Conservation (phyloP, 75 land plant species). For the Adiantum capillusveneris region DNA sequence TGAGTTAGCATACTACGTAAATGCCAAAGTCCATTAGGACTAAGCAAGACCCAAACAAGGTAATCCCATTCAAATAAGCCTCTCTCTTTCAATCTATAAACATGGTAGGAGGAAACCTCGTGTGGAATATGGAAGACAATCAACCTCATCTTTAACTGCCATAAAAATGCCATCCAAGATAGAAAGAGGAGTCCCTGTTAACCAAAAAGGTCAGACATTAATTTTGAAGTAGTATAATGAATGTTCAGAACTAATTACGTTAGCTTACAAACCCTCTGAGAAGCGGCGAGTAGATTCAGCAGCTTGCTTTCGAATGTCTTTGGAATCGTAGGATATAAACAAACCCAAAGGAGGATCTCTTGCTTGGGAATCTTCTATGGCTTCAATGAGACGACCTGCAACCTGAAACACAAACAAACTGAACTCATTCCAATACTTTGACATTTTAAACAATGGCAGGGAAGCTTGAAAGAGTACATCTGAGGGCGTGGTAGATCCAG, state of each 20-base stretch:
- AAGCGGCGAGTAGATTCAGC: slow-evolving; percentile 74
- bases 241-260: too few species aligned
- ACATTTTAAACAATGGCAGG: too few species aligned
- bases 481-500: slow-evolving; percentile 47
- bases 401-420: slow-evolving; percentile 37
- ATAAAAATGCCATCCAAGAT: slow-evolving; percentile 80
- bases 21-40: too few species aligned
- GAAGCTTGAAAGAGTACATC: slow-evolving; percentile 23
- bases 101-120: slow-evolving; percentile 30
- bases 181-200: slow-evolving; percentile 63
- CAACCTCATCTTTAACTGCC: slow-evolving; percentile 83
- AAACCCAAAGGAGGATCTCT: slow-evolving; percentile 39
- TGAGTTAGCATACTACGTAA: too few species aligned
- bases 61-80: too few species aligned
- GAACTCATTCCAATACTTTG: not conserved
- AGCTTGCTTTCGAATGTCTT: slow-evolving; percentile 79
- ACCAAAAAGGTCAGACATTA: too few species aligned
- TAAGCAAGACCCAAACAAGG: too few species aligned
- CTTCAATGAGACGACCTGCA: slow-evolving; percentile 69
- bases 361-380: slow-evolving; percentile 47
- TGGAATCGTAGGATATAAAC: slow-evolving; percentile 51
- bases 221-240: too few species aligned
- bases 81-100: too few species aligned
- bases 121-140: slow-evolving; percentile 65
- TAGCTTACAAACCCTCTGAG: slow-evolving; percentile 64